Base-by-base conservation (phyloP, 176 grass and related monocot genomes). In the Oropetium thomaeum region DNA sequence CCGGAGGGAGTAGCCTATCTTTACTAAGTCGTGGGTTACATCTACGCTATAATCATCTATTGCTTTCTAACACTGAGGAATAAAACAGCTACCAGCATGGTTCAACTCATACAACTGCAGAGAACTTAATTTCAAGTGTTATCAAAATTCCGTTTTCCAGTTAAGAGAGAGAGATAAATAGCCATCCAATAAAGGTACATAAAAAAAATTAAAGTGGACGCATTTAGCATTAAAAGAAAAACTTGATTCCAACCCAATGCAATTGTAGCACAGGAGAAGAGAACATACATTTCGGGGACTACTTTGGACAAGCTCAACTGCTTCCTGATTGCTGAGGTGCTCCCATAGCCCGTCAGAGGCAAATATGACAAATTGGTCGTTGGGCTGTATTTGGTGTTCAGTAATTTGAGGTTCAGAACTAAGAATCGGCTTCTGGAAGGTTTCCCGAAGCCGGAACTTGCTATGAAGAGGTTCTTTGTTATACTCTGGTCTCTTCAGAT, bases 261-360 rank as follows among this genome's bases (percentile, higher is more conserved):
- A n/a, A n/a, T n/a, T n/a, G n/a, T n/a, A n/a, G n/a, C n/a, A n/a
- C n/a, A n/a, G n/a, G 27, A 17, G 8, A n/a, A 26, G 41, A 54
- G 67, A 65, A 48, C 95, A 92, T 98, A 98, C 95, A 55, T 79
- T 54, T 40, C 45, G 89, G 15, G 70, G 86, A 90, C 94, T 82
- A 29, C 15, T 91, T 43, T 94, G 79, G 84, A 98, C 89, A 81
- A 95, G 89, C 28, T 98, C 89, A 8, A 92, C 96, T 0, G 91
- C 96, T 39, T 92, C 66, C 76, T 94, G 84, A 80, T 94, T 93
- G 72, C 44, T 92, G 27, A 98, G 54, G 51, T 94, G 91, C 57
- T 98, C 91, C 96, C 91, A 98, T 38, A 98, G 58, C 41, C 95
- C 95, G 81, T 98, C 95, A 20, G 91, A 98, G 3, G 95, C 95